phyloP scores from a whole-genome alignment of 345 rosid species.

The Gynandropsis gynandra region DNA sequence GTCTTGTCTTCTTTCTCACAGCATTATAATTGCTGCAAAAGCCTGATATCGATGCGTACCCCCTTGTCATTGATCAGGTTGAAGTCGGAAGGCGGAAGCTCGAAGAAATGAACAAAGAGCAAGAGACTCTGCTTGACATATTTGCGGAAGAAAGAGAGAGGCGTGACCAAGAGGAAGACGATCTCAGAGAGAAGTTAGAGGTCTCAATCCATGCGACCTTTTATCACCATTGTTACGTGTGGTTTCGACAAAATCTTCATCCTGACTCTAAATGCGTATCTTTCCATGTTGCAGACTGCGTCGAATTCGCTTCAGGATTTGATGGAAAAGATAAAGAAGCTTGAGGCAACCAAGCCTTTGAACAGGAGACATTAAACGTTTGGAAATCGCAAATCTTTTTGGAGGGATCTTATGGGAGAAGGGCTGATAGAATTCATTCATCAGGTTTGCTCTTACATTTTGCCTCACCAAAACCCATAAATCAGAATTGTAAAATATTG shows the following conservation, averaged over 20 bases:
- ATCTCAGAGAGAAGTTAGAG: slow-evolving; percentile 61
- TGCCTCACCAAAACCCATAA: no score
- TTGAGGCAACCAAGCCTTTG: slow-evolving; percentile 46
- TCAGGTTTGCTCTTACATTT: no score
- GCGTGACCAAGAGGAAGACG: slow-evolving; percentile 61
- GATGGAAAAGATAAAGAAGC: slow-evolving; percentile 47
- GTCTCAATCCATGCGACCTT: slow-evolving; percentile 31
- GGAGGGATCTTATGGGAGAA: no score
- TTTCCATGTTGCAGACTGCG: slow-evolving; percentile 45
- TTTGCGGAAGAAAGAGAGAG: slow-evolving; percentile 75
- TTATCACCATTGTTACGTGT: background rate
- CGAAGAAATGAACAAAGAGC: slow-evolving; percentile 62
- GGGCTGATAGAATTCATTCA: no score
- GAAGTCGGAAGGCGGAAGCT: slow-evolving; percentile 35
- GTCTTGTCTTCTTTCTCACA: background rate
- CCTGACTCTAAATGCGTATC: no score
- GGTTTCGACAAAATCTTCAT: background rate
- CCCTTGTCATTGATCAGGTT: slow-evolving; percentile 33
- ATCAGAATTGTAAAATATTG: no score
- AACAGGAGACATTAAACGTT: slow-evolving; percentile 19
- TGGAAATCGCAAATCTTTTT: slow-evolving; percentile 13
- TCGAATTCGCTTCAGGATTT: slow-evolving; percentile 56
- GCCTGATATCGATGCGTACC: slow-evolving; percentile 24
- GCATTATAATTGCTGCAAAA: background rate
- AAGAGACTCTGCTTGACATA: slow-evolving; percentile 53